Base-by-base conservation (phyloP, 1,284 basidiomycete genomes). In the Melampsora americana region DNA sequence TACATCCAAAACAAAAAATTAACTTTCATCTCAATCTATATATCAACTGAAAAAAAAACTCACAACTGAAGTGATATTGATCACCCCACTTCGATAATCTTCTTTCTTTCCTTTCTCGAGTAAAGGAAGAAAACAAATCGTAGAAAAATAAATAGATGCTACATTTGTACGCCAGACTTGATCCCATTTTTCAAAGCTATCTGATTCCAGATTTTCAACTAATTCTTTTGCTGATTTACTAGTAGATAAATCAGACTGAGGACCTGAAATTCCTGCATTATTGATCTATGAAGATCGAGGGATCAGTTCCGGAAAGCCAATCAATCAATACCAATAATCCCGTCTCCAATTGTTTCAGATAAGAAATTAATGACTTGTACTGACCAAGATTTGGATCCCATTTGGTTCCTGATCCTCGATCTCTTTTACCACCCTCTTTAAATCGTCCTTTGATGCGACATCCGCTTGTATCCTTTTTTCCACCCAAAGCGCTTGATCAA, bases 151-250 rank as follows among this genome's bases (percentile, higher is more conserved):
- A 11, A 73, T 53, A 53, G 48, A 48, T 18, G 71, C 56, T 18
- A 73, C 71, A 60, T 73, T 73, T 61, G 71, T 73, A 46, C 71
- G 62, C 71, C 71, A 73, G 16, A 73, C 71, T 39, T 46, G 56
- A 66, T 73, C 71, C 71, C 71, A 73, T n/a, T 66, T n/a, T 9
- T 66, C 71, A 53, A 73, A 73, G 46, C 30, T 53, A 59, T 73
- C 71, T 32, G 65, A 66, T 50, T 66, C 66, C 28, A 66, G 16
- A 16, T 59, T 48, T 30, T 66, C 35, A 32, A 44, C 18, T 53
- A 53, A 53, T 44, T 65, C 64, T 18, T 66, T 44, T 18, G 44
- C 28, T 42, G 39, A 42, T 42, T 42, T 42, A 42, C 12, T 42
- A 7, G 39, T 5, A 5, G 50, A 66, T 35, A 42, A 30, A 61